Conservation (phyloP, 2,329 filamentous ascomycete species). For the Colletotrichum gigasporum region DNA sequence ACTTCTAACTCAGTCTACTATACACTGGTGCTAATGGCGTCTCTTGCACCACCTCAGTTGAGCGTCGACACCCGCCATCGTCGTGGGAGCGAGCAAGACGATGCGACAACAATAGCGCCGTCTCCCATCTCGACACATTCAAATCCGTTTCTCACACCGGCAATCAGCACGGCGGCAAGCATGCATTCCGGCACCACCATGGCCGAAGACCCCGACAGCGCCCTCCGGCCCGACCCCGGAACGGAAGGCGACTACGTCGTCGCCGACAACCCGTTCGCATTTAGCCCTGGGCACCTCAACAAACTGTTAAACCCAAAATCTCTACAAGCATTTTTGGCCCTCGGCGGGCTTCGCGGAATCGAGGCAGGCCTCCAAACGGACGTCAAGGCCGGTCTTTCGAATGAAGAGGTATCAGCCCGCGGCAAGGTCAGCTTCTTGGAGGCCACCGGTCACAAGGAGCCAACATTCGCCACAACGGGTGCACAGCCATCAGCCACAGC, state of each 20-base stretch:
- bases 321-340: slow-evolving; percentile 72
- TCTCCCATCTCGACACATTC: slow-evolving; percentile 34
- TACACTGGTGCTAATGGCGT: slow-evolving; percentile 29
- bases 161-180: slow-evolving; percentile 30
- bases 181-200: slow-evolving; percentile 28
- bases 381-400: slow-evolving; percentile 69
- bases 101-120: slow-evolving; percentile 31
- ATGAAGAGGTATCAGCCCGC: slow-evolving; percentile 72
- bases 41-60: slow-evolving; percentile 30
- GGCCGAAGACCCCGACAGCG: slow-evolving; percentile 52
- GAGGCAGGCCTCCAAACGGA: slow-evolving; percentile 76
- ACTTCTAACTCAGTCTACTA: background rate
- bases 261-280: slow-evolving; percentile 79
- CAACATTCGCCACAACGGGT: background rate
- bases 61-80: slow-evolving; percentile 26
- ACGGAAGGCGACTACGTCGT: slow-evolving; percentile 77
- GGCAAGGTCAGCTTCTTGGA: slow-evolving; percentile 76
- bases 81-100: slow-evolving; percentile 26
- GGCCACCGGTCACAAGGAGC: slow-evolving; percentile 51
- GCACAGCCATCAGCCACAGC: slow-evolving; percentile 13
- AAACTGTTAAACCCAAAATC: slow-evolving; percentile 82
- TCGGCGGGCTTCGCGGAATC: slow-evolving; percentile 75
- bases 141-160: slow-evolving; percentile 39
- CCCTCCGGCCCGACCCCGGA: slow-evolving; percentile 74
- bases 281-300: slow-evolving; percentile 76